phyloP scores from a whole-genome alignment of 345 rosid species.

The Ricinus communis region DNA sequence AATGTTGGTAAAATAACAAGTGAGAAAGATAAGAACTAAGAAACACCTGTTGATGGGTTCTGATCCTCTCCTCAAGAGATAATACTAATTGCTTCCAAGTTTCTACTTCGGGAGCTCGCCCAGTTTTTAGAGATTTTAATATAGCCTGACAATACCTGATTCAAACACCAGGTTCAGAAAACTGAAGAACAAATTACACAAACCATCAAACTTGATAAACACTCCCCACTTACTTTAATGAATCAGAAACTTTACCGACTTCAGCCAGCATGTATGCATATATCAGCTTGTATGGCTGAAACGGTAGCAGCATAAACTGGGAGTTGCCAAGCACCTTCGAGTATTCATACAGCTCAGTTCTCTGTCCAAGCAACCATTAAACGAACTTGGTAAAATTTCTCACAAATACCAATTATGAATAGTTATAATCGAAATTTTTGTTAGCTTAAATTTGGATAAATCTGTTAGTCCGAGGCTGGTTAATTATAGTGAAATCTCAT shows the following conservation, averaged over 20 bases:
- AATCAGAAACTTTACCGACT: slow-evolving; percentile 90
- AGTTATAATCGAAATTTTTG: too few relatives aligned
- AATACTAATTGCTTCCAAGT: slow-evolving; percentile 55
- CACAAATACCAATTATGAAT: not conserved
- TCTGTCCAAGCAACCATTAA: slow-evolving; percentile 53
- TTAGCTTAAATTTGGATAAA: too few relatives aligned
- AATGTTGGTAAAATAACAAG: not conserved
- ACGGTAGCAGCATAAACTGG: slow-evolving; percentile 78
- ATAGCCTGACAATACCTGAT: slow-evolving; percentile 78
- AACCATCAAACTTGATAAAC: slow-evolving; percentile 7
- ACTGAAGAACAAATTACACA: slow-evolving; percentile 17
- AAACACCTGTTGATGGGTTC: slow-evolving; percentile 70
- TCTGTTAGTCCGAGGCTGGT: not conserved
- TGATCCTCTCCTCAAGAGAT: slow-evolving; percentile 74
- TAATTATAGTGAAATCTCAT: not conserved
- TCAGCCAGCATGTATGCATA: slow-evolving; percentile 99
- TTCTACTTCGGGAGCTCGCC: slow-evolving; percentile 68
- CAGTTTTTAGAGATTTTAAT: slow-evolving; percentile 62
- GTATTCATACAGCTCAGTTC: slow-evolving; percentile 96
- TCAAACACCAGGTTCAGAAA: slow-evolving; percentile 30
- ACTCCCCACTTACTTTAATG: slow-evolving; percentile 67
- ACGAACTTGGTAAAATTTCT: slow-evolving; percentile 18
- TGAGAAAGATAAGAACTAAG: not conserved
- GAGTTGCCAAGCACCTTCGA: slow-evolving; percentile 94
- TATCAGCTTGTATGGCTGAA: slow-evolving; percentile 93